Evolutionary conservation across 1,139 yeast species (phyloP).

Genomic region (Sugiyamaella novakii): DNA sequence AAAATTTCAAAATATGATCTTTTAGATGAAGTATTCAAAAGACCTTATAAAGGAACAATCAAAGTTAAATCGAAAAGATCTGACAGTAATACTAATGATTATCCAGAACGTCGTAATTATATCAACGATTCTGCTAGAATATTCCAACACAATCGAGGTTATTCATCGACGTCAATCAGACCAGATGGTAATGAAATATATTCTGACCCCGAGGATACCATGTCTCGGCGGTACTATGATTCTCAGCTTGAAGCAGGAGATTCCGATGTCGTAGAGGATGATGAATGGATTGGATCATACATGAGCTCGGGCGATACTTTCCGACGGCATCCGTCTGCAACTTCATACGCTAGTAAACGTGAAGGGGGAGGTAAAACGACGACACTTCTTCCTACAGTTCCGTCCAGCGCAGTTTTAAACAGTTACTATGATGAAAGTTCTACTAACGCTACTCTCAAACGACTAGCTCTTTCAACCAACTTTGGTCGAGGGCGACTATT

Average conservation of each 20-base stretch:
- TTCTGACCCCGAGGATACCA: slow-evolving; percentile 27
- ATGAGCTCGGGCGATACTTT: background rate
- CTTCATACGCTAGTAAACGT: slow-evolving; percentile 2
- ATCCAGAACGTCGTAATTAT: slow-evolving; percentile 10
- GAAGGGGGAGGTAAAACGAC: slow-evolving; percentile 4
- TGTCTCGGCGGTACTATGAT: slow-evolving; percentile 17
- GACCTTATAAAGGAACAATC: slow-evolving; percentile 38
- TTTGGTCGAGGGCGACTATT: slow-evolving; percentile 22
- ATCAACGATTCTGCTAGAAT: slow-evolving; percentile 5
- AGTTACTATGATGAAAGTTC: slow-evolving; percentile 3
- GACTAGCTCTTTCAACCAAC: background rate
- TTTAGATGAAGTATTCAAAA: slow-evolving; percentile 37
- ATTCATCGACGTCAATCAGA: slow-evolving; percentile 13
- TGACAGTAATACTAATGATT: slow-evolving; percentile 4
- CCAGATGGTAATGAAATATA: slow-evolving; percentile 11
- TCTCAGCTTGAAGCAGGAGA: slow-evolving; percentile 24
- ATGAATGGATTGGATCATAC: slow-evolving; percentile 15
- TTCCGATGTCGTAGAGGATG: slow-evolving; percentile 25
- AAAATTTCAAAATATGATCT: slow-evolving; percentile 36
- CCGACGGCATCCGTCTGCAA: slow-evolving; percentile 10
- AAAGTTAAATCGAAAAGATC: slow-evolving; percentile 18
- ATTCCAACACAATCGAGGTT: slow-evolving; percentile 8
- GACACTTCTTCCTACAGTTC: slow-evolving; percentile 17
- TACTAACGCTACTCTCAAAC: slow-evolving; percentile 1
- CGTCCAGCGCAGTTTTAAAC: slow-evolving; percentile 17